Conservation (phyloP, 805 yeast species). For the Hanseniaspora occidentalis region DNA sequence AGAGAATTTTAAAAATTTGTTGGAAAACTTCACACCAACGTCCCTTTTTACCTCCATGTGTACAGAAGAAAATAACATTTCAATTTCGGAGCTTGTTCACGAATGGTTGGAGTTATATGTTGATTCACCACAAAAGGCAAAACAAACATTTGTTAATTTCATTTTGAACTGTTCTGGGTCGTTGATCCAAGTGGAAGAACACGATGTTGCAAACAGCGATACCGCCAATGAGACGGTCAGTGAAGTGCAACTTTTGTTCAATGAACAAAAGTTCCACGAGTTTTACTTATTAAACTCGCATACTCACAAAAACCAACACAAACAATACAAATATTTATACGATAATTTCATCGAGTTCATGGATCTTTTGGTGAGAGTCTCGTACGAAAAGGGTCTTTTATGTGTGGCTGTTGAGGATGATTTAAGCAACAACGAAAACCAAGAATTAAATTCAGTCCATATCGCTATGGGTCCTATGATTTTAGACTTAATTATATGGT, state of each 20-base stretch:
- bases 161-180: conserved; percentile 64
- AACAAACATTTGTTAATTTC: conserved; percentile 55
- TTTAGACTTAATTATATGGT: conserved; percentile 58
- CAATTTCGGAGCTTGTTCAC: conserved; percentile 39
- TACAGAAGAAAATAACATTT: conserved; percentile 22
- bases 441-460: conserved; percentile 13
- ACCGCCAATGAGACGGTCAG: conserved; percentile 62
- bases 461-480: conserved; percentile 6
- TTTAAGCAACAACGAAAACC: conserved; percentile 25
- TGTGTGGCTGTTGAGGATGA: conserved; percentile 27
- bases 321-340: conserved; percentile 35
- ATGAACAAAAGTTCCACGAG: conserved; percentile 51
- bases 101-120: conserved; percentile 46
- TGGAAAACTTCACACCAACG: conserved; percentile 35
- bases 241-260: conserved; percentile 55
- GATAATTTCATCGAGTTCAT: conserved; percentile 45
- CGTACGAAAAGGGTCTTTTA: conserved; percentile 52
- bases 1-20: conserved; percentile 18
- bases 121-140: conserved; percentile 32
- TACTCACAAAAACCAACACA: conserved; percentile 26
- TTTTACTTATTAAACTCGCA: conserved; percentile 51
- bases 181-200: conserved; percentile 49
- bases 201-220: conserved; percentile 61
- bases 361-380: conserved; percentile 33
- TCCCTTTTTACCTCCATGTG: conserved; percentile 38